Conservation (phyloP, 192 early-diverging fungal genomes). For the Coemansia sp. region DNA sequence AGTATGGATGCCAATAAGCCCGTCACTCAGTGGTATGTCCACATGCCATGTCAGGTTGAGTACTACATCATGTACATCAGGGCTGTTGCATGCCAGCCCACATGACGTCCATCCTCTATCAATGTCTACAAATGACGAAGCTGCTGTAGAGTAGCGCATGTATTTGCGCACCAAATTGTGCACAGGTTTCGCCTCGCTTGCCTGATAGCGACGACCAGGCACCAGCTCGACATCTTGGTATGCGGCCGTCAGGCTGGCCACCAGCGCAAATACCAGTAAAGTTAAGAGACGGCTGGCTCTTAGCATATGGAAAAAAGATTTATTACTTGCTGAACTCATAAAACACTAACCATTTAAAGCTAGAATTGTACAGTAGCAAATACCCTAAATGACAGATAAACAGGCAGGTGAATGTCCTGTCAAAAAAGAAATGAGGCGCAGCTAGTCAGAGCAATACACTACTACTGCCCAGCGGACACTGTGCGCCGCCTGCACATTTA, state of each 20-base stretch:
- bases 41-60: slow-evolving; percentile 53
- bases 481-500: slow-evolving; percentile 4
- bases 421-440: background rate
- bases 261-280: background rate
- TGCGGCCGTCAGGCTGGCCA: slow-evolving; percentile 1
- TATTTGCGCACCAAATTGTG: slow-evolving; percentile 44
- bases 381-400: background rate
- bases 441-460: background rate
- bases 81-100: slow-evolving; percentile 44
- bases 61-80: slow-evolving; percentile 41
- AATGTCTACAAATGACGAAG: slow-evolving; percentile 50
- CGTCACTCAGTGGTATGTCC: slow-evolving; percentile 47
- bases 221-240: slow-evolving; percentile 30
- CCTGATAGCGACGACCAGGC: slow-evolving; percentile 38
- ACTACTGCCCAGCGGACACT: background rate
- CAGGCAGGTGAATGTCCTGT: background rate
- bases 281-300: background rate
- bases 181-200: slow-evolving; percentile 23
- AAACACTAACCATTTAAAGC: background rate
- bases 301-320: background rate
- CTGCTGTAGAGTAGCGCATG: slow-evolving; percentile 56
- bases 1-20: slow-evolving; percentile 35
- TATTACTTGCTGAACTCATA: background rate
- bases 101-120: slow-evolving; percentile 39
- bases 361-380: background rate